Conservation (phyloP, 108 stramenopile genomes). For the Fragilaria radians region DNA sequence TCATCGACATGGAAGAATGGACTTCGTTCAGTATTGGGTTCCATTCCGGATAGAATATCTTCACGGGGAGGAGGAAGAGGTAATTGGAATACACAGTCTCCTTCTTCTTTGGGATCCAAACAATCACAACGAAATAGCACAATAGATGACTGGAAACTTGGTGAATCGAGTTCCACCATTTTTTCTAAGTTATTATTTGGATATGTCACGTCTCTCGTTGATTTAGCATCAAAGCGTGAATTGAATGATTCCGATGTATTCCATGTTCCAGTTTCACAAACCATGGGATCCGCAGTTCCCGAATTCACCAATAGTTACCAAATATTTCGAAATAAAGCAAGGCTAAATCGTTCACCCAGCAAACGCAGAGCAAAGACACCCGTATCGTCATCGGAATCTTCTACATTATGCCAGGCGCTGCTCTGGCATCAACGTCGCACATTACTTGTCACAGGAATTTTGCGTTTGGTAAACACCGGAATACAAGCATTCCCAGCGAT, state of each 20-base stretch:
- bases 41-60: not conserved
- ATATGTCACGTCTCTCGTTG: slow-evolving; percentile 50
- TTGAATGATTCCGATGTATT: slow-evolving; percentile 58
- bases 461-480: slow-evolving; percentile 59
- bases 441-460: slow-evolving; percentile 43
- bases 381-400: slow-evolving; percentile 31
- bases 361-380: slow-evolving; percentile 3
- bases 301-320: slow-evolving; percentile 16
- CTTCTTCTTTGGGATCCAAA: not conserved
- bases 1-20: not conserved
- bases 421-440: slow-evolving; percentile 32
- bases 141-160: slow-evolving; percentile 34
- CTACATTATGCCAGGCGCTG: slow-evolving; percentile 44
- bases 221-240: slow-evolving; percentile 36
- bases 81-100: no score
- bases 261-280: slow-evolving; percentile 17
- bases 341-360: slow-evolving; percentile 13
- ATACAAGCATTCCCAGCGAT: slow-evolving; percentile 72
- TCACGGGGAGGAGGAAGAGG: not conserved
- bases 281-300: slow-evolving; percentile 33
- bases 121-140: not conserved
- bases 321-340: slow-evolving; percentile 15
- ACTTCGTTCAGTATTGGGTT: not conserved
- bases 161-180: slow-evolving; percentile 38
- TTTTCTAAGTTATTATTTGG: slow-evolving; percentile 43